Conservation (phyloP, 2,329 filamentous ascomycete species). For the Pyrenophora teres region DNA sequence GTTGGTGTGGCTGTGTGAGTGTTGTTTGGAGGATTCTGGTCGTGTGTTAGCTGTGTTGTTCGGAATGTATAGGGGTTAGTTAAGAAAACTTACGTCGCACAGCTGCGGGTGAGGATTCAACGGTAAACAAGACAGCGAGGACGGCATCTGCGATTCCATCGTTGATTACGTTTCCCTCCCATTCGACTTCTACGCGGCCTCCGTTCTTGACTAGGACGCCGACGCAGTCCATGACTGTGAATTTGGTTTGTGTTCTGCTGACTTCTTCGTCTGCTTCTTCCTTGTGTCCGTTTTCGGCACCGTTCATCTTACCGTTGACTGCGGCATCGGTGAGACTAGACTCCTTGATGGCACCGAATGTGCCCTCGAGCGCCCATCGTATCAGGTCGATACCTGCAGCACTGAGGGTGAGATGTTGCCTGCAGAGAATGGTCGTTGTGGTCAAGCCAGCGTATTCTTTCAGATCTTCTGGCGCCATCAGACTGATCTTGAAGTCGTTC, state of each 20-base stretch:
- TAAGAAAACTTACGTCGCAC: slow-evolving; percentile 75
- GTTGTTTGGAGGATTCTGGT: slow-evolving; percentile 45
- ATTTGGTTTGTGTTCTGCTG: slow-evolving; percentile 57
- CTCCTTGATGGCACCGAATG: slow-evolving; percentile 77
- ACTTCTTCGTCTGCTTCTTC: slow-evolving; percentile 71
- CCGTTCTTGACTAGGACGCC: slow-evolving; percentile 76
- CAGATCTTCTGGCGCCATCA: slow-evolving; percentile 96
- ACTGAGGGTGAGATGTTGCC: slow-evolving; percentile 84
- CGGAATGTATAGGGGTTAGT: slow-evolving; percentile 14
- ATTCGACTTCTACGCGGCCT: slow-evolving; percentile 87
- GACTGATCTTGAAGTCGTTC: slow-evolving; percentile 94
- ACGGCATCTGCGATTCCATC: slow-evolving; percentile 98
- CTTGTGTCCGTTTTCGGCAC: slow-evolving; percentile 44
- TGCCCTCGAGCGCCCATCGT: slow-evolving; percentile 90
- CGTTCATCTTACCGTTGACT: slow-evolving; percentile 44
- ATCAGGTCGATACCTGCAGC: slow-evolving; percentile 91
- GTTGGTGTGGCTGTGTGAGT: slow-evolving; percentile 32
- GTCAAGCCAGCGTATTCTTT: slow-evolving; percentile 96
- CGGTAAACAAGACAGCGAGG: slow-evolving; percentile 86
- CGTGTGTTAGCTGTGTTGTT: neutral
- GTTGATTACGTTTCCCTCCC: slow-evolving; percentile 98
- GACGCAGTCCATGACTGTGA: slow-evolving; percentile 87
- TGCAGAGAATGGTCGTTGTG: slow-evolving; percentile 91
- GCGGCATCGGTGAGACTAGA: slow-evolving; percentile 34
- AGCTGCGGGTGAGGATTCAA: slow-evolving; percentile 91